Base-by-base conservation (phyloP, 1,284 basidiomycete genomes). In the Ceraceosorus guamensis region DNA sequence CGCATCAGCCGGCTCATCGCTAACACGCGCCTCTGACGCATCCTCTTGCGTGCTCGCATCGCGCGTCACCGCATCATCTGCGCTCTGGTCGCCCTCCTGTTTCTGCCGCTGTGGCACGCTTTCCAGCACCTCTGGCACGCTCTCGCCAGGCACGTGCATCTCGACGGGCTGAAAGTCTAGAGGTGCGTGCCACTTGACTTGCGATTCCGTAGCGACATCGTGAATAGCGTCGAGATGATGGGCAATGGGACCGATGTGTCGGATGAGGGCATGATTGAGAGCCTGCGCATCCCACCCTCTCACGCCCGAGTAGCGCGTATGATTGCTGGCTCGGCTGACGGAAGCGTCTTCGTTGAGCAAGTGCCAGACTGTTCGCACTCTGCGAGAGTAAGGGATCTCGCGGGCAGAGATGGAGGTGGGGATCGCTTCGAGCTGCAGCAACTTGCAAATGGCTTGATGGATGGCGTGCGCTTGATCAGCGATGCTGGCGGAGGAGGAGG, bases 201-300 rank as follows among this genome's bases (percentile, higher is more conserved):
- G 92, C 59, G 89, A 93, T 79, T 97, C 91, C 52, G 96, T 81
- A 2, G 87, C 89, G 72, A 93, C 89, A 71, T 91, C 89, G 79
- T 96, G 89, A 32, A 97, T 76, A 1, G 35, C 52, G 13, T 44
- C 46, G n/a, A 67, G 24, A 30, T 61, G 58, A 5, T 55, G 10
- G 47, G 53, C 41, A 6, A 66, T 32, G 14, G 46, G 50, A 0
- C 14, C 10, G 11, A 70, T 30, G 57, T 48, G 56, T 50, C 10
- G 13, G 30, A 24, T 30, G 8, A 66, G 44, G 2, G 57, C 48
- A 2, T 53, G 30, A 5, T 13, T 18, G 10, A 66, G 45, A 18
- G 56, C 56, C 62, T 57, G 31, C 10, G 39, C 50, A 50, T 8
- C 24, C 16, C 31, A 49, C 10, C 14, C 37, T 16, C 41, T 6